Conservation (phyloP, 495 filamentous ascomycete species). For the Bombardia bombarda region DNA sequence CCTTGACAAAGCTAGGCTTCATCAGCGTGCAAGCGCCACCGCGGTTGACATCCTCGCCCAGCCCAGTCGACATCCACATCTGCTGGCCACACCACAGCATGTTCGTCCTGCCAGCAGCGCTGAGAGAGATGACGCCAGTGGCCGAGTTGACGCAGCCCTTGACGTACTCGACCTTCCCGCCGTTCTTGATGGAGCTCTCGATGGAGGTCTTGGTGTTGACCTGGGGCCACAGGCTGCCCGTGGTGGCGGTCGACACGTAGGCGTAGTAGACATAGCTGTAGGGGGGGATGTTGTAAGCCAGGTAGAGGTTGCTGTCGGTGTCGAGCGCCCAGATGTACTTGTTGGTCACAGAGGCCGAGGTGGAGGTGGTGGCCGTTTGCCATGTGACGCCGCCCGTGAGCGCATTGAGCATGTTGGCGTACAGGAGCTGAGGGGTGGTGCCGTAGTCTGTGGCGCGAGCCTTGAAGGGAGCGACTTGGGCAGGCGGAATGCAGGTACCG, state of each 20-base stretch:
- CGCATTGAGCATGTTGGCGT: conserved; percentile 5
- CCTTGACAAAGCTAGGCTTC: not conserved
- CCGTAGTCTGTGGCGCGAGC: not conserved
- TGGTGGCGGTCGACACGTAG: conserved; percentile 2
- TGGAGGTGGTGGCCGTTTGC: not conserved
- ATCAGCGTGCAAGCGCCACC: not conserved
- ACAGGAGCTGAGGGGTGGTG: not conserved
- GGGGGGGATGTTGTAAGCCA: conserved; percentile 4
- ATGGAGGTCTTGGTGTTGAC: not conserved
- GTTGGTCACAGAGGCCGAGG: not conserved
- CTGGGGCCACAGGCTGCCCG: conserved; percentile 1
- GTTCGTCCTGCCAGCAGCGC: not conserved
- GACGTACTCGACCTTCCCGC: not conserved
- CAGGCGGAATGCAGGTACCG: not conserved
- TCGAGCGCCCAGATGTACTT: conserved; percentile 6
- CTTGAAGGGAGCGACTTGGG: not conserved
- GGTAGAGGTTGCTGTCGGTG: conserved; percentile 1
- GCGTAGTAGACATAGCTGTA: conserved; percentile 6
- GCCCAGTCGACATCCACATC: conserved; percentile 3
- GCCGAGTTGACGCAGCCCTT: conserved; percentile 6
- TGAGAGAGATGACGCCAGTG: conserved; percentile 6
- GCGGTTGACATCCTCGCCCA: conserved; percentile 3
- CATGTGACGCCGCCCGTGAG: not conserved
- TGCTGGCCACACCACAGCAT: conserved; percentile 4
- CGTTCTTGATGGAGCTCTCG: not conserved